Conservation (phyloP, 2,329 filamentous ascomycete genomes). For the Helotiales sp. region DNA sequence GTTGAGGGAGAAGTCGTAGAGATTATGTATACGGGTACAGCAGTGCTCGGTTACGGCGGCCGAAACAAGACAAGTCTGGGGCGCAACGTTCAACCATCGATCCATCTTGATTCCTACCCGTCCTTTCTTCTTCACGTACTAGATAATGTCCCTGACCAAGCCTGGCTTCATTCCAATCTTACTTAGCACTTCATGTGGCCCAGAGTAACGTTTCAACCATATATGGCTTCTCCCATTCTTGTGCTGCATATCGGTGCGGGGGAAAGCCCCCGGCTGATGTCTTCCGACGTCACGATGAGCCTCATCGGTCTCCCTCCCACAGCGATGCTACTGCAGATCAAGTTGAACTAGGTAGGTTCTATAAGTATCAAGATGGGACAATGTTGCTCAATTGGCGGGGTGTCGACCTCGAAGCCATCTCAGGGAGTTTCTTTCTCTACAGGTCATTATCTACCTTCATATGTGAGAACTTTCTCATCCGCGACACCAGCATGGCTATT, state of each 20-base stretch:
- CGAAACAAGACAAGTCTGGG: not conserved
- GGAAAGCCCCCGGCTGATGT: not conserved
- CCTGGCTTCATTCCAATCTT: no score
- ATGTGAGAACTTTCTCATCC: not conserved
- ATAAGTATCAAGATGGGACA: not conserved
- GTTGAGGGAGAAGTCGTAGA: not conserved
- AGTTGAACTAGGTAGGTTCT: not conserved
- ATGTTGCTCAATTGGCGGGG: conserved; percentile 1
- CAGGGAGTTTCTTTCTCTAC: not conserved
- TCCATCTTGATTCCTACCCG: not conserved
- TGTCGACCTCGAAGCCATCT: not conserved
- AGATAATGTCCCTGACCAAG: not conserved
- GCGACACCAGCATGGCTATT: conserved; percentile 2
- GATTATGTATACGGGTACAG: not conserved
- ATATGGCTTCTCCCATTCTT: not conserved
- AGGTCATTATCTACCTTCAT: not conserved
- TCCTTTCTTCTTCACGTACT: not conserved
- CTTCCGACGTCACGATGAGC: not conserved
- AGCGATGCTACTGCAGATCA: not conserved
- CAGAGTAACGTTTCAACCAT: conserved; percentile 16
- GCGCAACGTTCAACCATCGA: not conserved
- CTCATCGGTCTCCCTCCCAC: not conserved
- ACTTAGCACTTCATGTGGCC: not conserved
- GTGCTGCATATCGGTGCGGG: not conserved
- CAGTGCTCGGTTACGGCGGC: not conserved